These are phyloP conservation scores for Scedosporium boydii DNA, from an alignment of 2,329 filamentous ascomycete genomes.

Conservation along the genomic window DNA sequence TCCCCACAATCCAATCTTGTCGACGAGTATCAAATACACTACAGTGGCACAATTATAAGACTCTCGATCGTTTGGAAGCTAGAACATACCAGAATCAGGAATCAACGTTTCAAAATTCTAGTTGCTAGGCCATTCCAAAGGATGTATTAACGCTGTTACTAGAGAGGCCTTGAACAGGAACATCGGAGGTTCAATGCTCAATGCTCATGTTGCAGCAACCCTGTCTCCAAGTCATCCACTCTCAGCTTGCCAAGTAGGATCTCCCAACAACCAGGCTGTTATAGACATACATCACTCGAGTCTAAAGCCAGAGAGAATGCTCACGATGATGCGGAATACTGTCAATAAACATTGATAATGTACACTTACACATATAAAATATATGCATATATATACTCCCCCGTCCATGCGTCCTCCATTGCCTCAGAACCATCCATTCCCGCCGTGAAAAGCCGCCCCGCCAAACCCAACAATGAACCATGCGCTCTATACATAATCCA, in stretches of 20 bases:
- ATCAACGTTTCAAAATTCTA: no score
- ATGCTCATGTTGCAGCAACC: no score
- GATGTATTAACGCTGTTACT: neutral
- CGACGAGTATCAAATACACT: no score
- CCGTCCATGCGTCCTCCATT: neutral
- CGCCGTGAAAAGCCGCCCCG: neutral
- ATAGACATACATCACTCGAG: no score
- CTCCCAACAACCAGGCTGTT: no score
- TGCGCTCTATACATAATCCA: neutral
- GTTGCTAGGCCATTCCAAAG: neutral
- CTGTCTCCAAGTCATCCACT: no score
- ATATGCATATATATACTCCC: constrained; percentile 1
- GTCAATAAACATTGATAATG: neutral
- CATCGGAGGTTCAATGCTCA: no score
- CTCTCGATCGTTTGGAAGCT: no score
- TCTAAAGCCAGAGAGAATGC: neutral
- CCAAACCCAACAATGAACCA: neutral
- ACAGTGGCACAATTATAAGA: no score
- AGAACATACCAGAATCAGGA: no score
- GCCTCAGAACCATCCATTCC: neutral
- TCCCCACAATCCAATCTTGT: neutral
- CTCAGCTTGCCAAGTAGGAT: no score
- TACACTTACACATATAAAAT: neutral
- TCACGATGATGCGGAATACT: neutral
- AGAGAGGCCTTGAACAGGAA: neutral